Conservation (phyloP, 768 basidiomycete species). For the Boletus subcaerulescens region DNA sequence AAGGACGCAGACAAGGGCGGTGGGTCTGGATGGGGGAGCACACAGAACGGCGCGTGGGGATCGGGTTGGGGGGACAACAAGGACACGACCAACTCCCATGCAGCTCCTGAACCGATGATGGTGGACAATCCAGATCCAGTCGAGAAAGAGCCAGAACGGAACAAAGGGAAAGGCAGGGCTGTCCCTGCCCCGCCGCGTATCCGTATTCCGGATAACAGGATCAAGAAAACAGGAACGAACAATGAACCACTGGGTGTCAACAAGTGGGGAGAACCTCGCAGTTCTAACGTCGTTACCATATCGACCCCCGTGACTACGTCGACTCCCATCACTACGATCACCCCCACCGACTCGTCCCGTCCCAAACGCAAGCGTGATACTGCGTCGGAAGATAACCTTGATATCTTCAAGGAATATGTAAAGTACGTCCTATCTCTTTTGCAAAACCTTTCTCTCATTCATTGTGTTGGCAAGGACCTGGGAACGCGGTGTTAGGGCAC, state of each 20-base stretch:
- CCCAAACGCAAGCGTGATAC: constrained; percentile 27
- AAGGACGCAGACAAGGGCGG: background rate
- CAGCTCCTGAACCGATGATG: constrained; percentile 7
- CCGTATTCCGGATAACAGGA: constrained; percentile 18
- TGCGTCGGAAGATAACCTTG: constrained; percentile 20
- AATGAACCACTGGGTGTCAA: constrained; percentile 12
- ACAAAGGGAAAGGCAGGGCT: constrained; percentile 10
- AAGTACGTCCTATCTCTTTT: constrained; percentile 19
- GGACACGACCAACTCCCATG: constrained; percentile 1
- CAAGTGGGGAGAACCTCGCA: constrained; percentile 15
- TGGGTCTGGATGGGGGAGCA: background rate
- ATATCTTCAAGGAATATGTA: constrained; percentile 29
- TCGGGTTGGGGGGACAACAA: constrained; percentile 1
- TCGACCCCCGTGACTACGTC: constrained; percentile 8
- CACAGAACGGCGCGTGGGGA: constrained; percentile 4
- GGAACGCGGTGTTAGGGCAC: constrained; percentile 32
- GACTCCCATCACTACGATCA: constrained; percentile 11
- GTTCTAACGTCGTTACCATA: background rate
- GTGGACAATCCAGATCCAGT: constrained; percentile 1
- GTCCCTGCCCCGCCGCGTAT: constrained; percentile 26
- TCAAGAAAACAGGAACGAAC: constrained; percentile 25
- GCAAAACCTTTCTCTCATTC: background rate
- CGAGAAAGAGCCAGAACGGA: background rate
- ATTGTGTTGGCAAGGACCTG: constrained; percentile 18
- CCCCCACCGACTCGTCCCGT: constrained; percentile 17